Base-by-base conservation (phyloP, 495 filamentous ascomycete species). In the Oidiodendron maius region DNA sequence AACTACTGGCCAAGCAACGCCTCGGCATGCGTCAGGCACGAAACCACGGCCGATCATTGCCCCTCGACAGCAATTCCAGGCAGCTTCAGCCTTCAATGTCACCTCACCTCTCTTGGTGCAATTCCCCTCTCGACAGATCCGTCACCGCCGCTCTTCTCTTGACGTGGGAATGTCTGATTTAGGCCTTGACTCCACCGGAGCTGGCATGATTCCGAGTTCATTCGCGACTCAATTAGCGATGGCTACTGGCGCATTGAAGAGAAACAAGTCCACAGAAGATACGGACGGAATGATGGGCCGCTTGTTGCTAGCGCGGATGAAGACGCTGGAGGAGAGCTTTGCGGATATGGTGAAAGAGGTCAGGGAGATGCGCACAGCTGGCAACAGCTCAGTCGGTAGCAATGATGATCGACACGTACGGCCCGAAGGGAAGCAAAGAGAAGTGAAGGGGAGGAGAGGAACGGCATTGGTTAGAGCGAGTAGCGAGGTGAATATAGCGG, bases 221-320 rank as follows among this genome's bases (percentile, higher is more conserved):
- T 87, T 91, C 61, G 80, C 80, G 23, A 91, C 84, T 10, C 82
- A 88, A 65, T 81, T 90, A 75, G 86, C 79, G 13, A 80, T 84
- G 68, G 81, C 83, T 3, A 78, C 80, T 0, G 78, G 78, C 2
- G 64, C 65, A 15, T 56, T 72, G 46, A 69, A 65, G 48, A 58
- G 56, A 42, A 36, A 50, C 37, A 39, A 32, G 15, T 28, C 21
- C 4, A 22, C 40, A 8, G 53, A 61, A 68, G 70, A 41, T 64
- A 64, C 23, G 69, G 71, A 18, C 78, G 77, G 9, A 80, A 87
- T 54, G 62, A 83, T 95, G 65, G 82, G 81, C 52, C 78, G 86
- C 40, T 67, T 95, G n/a, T 84, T 96, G 64, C 70, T 96, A n/a
- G 87, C 88, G 4, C 74, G 88, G 44, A 95, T 97, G 84, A 90